Evolutionary conservation across 495 filamentous ascomycete species (phyloP).

Genomic region (Aspergillus wentii): DNA sequence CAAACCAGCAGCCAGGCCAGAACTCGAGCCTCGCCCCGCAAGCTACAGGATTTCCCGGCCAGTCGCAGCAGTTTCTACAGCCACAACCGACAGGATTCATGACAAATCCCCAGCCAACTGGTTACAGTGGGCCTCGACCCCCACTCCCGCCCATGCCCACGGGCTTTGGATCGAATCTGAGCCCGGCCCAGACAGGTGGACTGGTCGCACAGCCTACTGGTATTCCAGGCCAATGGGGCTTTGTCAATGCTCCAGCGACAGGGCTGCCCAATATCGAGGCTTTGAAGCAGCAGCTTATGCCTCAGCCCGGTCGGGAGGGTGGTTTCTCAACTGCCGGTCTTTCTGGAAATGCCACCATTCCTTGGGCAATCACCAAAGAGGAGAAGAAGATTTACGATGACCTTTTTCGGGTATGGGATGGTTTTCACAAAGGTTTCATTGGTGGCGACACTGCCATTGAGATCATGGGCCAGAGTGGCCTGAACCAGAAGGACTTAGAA

Average conservation of each 20-base stretch:
- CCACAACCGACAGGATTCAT: conserved; percentile 46
- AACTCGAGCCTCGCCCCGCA: conserved; percentile 21
- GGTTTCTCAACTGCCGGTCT: conserved; percentile 86
- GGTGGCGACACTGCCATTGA: conserved; percentile 92
- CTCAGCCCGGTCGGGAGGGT: conserved; percentile 87
- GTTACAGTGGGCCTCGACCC: conserved; percentile 72
- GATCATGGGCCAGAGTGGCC: conserved; percentile 93
- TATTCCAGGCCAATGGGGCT: conserved; percentile 92
- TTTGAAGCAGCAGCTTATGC: conserved; percentile 96
- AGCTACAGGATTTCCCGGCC: conserved; percentile 41
- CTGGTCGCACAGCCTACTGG: conserved; percentile 95
- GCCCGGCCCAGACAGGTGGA: conserved; percentile 58
- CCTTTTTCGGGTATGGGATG: conserved; percentile 96
- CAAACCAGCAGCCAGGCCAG: conserved; percentile 12
- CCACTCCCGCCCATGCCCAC: conserved; percentile 96
- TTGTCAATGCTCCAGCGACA: conserved; percentile 87
- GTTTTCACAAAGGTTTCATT: conserved; percentile 88
- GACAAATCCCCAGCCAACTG: conserved; percentile 53
- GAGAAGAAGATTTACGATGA: conserved; percentile 98
- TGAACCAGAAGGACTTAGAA: conserved; percentile 86
- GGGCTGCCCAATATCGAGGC: conserved; percentile 92
- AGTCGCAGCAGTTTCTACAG: conserved; percentile 35
- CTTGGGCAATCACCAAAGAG: conserved; percentile 98
- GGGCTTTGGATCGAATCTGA: conserved; percentile 63
- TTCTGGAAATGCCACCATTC: conserved; percentile 89